phyloP scores from a whole-genome alignment of 352 stramenopile species.

The Elongisporangium anandrum region DNA sequence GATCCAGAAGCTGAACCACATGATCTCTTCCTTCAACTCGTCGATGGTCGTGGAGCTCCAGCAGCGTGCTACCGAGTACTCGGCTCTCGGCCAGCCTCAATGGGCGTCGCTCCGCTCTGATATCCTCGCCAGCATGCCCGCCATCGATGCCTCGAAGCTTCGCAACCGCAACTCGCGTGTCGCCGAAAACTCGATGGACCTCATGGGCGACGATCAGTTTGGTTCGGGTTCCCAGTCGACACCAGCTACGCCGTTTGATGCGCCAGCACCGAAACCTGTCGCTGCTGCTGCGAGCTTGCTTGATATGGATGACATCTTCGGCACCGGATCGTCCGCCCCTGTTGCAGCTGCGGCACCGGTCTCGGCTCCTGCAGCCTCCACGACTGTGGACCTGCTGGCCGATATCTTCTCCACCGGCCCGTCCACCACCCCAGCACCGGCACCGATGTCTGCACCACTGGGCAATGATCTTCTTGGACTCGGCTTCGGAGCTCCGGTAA shows the following conservation, averaged over 20 bases:
- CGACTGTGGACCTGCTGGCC: conserved; percentile 89
- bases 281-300: conserved; percentile 75
- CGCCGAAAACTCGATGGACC: conserved; percentile 47
- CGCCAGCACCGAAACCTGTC: conserved; percentile 6
- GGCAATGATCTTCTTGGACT: conserved; percentile 57
- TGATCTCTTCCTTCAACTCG: conserved; percentile 89
- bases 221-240: conserved; percentile 2
- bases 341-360: conserved; percentile 13
- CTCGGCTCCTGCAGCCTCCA: conserved; percentile 12
- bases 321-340: conserved; percentile 40
- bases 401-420: conserved; percentile 90
- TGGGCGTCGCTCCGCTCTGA: conserved; percentile 77
- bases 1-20: conserved; percentile 65
- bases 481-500: conserved; percentile 50
- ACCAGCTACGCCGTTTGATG: conserved; percentile 4
- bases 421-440: conserved; percentile 17
- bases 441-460: conserved; percentile 9
- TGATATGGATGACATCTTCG: conserved; percentile 96
- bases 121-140: conserved; percentile 92
- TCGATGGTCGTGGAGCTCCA: conserved; percentile 96
- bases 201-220: conserved; percentile 71
- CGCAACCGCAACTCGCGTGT: conserved; percentile 58
- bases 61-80: conserved; percentile 95
- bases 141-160: conserved; percentile 89
- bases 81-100: conserved; percentile 77